Evolutionary conservation across 306 rosid genomes (phyloP), one percentile per base, ranked within the genome.

Genomic region (Dryas octopetala): DNA sequence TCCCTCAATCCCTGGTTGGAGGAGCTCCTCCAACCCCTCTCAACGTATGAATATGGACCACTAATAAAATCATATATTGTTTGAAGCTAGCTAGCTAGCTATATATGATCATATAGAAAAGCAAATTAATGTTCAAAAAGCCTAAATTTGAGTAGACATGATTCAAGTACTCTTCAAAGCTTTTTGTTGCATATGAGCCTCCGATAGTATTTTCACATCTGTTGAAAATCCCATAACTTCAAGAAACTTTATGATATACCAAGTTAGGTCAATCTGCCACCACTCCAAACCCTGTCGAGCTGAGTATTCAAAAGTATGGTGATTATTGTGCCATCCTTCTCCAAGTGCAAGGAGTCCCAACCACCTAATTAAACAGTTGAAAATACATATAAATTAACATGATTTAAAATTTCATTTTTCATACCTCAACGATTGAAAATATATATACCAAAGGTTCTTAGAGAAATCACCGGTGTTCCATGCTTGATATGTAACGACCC

Each of bases 301-400:
- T 7, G 98, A 93, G 81, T 66, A 89, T 79, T 93, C 98, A 65
- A 93, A 93, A 9, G 98, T 95, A 46, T 90, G 98, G 85, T 93
- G 98, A 49, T 90, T 93, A 73, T 93, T 93, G 73, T 93, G 96
- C 96, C 98, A 93, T 47, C 96, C 96, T 66, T 90, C 96, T 45
- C 97, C 97, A 75, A 90, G 83, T 74, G 89, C 87, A 78, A 93
- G 86, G 76, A 87, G 48, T 2, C 89, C 95, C 82, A 93, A 90
- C 96, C 89, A 89, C 98, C 68, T 62, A 32, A 62, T 55, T 23
- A 58, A 1, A 2, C 1, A 58, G 5, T 4, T 7, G 5, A 68
- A 3, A 14, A 10, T 7, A 32, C 38, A 32, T 32, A 32, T 32
- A 32, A 32, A 32, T 32, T 32, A 32, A 32, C 38, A 32, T 32